Percentiles rank a stretch among this genome's conserved stretches.
Conservation (phyloP, 202 grass and related monocot genomes). For the Schoenoplectus tabernaemontani region DNA sequence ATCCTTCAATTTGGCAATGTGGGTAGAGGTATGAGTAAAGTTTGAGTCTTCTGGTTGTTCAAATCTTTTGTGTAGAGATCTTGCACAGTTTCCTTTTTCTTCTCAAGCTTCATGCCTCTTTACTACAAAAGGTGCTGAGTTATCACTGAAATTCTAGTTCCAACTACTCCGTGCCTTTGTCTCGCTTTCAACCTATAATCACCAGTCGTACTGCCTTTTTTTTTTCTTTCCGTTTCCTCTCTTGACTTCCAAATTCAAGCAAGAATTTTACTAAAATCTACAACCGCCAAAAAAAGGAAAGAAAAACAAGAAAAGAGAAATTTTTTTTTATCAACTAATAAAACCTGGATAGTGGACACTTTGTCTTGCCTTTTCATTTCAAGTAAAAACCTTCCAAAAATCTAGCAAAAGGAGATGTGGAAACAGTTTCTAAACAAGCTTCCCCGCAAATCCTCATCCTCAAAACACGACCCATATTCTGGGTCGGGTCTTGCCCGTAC, state of each 20-base stretch:
- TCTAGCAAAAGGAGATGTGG: conserved; percentile 44
- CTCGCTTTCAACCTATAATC: background rate
- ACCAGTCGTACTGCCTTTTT: background rate
- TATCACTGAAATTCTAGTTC: background rate
- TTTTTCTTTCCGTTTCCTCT: background rate
- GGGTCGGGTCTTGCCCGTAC: conserved; percentile 27
- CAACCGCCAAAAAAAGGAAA: background rate
- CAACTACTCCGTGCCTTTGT: background rate
- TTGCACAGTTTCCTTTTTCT: background rate
- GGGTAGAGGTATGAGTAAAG: background rate
- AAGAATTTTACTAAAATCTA: background rate
- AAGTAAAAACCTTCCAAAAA: conserved; percentile 23
- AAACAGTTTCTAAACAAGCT: conserved; percentile 84
- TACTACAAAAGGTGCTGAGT: background rate
- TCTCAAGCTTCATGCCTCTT: too few relatives aligned
- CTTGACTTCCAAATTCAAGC: background rate
- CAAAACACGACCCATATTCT: conserved; percentile 25
- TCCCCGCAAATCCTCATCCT: conserved; percentile 52
- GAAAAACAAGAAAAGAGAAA: background rate
- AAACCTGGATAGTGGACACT: background rate
- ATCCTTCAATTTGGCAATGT: background rate
- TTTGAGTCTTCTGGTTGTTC: background rate
- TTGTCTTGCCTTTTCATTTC: conserved; percentile 13
- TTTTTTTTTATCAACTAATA: background rate
- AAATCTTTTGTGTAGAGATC: background rate